These are phyloP conservation scores for Amanita exitialis DNA, from an alignment of 768 basidiomycete genomes.

Conservation along the genomic window DNA sequence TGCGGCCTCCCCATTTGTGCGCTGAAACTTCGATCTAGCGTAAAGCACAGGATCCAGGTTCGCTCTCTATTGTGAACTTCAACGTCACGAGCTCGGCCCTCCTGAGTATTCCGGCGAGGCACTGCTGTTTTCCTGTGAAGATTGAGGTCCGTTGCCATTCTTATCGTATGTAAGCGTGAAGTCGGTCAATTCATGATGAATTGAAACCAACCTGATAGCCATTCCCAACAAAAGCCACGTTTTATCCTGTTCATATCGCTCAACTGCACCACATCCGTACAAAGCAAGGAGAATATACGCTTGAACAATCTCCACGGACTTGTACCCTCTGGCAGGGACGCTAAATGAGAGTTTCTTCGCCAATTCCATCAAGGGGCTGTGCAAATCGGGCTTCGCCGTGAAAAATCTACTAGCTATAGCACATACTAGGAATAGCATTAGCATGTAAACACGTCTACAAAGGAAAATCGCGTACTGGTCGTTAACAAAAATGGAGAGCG, in stretches of 20 bases:
- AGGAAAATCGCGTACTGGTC: constrained; percentile 49
- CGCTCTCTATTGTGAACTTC: constrained; percentile 93
- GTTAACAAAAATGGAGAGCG: constrained; percentile 93
- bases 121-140: constrained; percentile 78
- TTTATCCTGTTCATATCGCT: constrained; percentile 93
- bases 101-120: constrained; percentile 57
- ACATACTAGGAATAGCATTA: constrained; percentile 51
- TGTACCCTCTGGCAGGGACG: constrained; percentile 80
- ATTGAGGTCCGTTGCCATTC: constrained; percentile 95
- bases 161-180: constrained; percentile 16
- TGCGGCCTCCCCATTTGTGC: constrained; percentile 97
- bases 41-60: constrained; percentile 86
- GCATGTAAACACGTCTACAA: background rate
- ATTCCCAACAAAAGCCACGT: constrained; percentile 89
- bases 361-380: constrained; percentile 67
- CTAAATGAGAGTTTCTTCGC: constrained; percentile 84
- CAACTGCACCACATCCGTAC: constrained; percentile 92
- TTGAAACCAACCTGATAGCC: constrained; percentile 53
- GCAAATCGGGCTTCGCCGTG: constrained; percentile 69
- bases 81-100: constrained; percentile 66
- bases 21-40: constrained; percentile 80
- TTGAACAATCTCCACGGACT: constrained; percentile 92
- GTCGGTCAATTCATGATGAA: background rate
- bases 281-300: constrained; percentile 83
- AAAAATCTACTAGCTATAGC: constrained; percentile 93